phyloP scores from a whole-genome alignment of 2,329 filamentous ascomycete genomes.

The Phyllosticta ampelicida region DNA sequence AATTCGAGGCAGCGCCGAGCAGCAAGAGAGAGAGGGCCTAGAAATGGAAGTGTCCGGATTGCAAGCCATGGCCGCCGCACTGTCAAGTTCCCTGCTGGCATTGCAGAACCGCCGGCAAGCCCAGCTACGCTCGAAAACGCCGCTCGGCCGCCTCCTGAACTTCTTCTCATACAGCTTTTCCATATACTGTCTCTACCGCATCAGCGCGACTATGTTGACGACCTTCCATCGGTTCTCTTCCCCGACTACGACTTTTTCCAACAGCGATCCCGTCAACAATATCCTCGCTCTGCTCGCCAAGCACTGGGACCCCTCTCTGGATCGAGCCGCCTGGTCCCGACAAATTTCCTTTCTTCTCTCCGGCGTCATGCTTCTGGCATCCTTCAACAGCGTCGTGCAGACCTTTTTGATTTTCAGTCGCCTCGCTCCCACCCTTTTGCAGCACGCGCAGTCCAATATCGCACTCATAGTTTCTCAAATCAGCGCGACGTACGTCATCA shows the following conservation, averaged over 20 bases:
- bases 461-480: conserved; percentile 73
- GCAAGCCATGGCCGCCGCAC: conserved; percentile 64
- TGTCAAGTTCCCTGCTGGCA: conserved; percentile 53
- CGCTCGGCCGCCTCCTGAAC: conserved; percentile 53
- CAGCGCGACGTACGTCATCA: conserved; percentile 76
- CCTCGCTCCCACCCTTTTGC: conserved; percentile 60
- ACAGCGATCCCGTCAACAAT: conserved; percentile 73
- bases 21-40: conserved; percentile 43
- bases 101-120: conserved; percentile 53
- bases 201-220: conserved; percentile 59
- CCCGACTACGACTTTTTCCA: conserved; percentile 43
- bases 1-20: conserved; percentile 51
- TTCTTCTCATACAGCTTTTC: conserved; percentile 60
- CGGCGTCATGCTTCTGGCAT: conserved; percentile 70
- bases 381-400: conserved; percentile 73
- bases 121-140: conserved; percentile 56
- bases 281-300: conserved; percentile 68
- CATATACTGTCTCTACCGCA: conserved; percentile 75
- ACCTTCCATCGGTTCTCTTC: conserved; percentile 48
- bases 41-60: conserved; percentile 69
- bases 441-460: conserved; percentile 65
- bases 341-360: conserved; percentile 77
- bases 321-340: conserved; percentile 72
- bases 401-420: conserved; percentile 73
- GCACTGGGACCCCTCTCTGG: conserved; percentile 73